Evolutionary conservation across 1,284 basidiomycete species (phyloP).

Genomic region (Agaricales sp.): DNA sequence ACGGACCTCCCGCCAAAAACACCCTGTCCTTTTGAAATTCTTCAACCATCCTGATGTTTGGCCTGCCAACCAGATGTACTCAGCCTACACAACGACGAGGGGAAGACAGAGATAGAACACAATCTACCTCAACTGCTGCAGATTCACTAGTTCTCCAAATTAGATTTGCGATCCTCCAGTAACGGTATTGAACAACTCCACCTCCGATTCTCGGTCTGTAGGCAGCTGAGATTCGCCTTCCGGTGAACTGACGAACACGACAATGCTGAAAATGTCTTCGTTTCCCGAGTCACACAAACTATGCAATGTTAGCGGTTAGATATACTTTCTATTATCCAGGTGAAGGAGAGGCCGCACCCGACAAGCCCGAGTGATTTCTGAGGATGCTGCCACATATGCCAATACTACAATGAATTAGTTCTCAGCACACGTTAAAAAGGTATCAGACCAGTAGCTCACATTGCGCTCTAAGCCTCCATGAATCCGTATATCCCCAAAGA

Average conservation of each 20-base stretch:
- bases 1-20: slow-evolving; percentile 19
- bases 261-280: neutral
- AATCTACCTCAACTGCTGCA: slow-evolving; percentile 17
- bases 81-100: neutral
- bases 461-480: neutral
- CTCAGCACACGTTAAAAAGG: neutral
- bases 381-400: neutral
- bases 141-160: slow-evolving; percentile 18
- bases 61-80: slow-evolving; percentile 7
- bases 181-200: slow-evolving; percentile 19
- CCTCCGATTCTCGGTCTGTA: too few relatives aligned
- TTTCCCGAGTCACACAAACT: neutral
- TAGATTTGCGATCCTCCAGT: slow-evolving; percentile 21
- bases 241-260: neutral
- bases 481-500: neutral
- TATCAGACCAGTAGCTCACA: neutral
- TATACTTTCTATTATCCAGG: too few relatives aligned
- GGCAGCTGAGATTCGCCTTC: neutral
- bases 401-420: slow-evolving; percentile 1
- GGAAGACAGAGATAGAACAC: slow-evolving; percentile 11
- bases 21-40: slow-evolving; percentile 16
- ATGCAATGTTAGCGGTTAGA: too few relatives aligned
- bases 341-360: neutral
- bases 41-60: slow-evolving; percentile 16
- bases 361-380: neutral